Evolutionary conservation across 192 early-diverging fungal genomes (phyloP).

Genomic region (Pilobolus umbonatus): DNA sequence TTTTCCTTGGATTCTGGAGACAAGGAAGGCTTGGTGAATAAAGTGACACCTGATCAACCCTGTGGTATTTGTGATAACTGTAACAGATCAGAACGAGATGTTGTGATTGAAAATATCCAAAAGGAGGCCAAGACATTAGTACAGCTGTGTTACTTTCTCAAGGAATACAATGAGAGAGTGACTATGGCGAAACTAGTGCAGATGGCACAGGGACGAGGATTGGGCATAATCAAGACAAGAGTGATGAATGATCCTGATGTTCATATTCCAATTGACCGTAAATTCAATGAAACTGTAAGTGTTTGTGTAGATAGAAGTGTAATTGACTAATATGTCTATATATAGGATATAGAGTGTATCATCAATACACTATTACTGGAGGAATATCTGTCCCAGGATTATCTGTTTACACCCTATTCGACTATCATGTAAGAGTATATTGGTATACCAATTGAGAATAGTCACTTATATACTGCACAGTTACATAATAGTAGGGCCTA

Average conservation of each 20-base stretch:
- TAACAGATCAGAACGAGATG: slow-evolving; percentile 32
- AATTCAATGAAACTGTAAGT: slow-evolving; percentile 1
- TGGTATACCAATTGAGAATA: too few relatives aligned
- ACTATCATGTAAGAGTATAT: slow-evolving; percentile 61
- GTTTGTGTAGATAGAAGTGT: background rate
- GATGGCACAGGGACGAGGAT: slow-evolving; percentile 37
- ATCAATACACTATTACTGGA: slow-evolving; percentile 46
- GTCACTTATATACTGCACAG: too few relatives aligned
- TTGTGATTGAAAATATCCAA: slow-evolving; percentile 46
- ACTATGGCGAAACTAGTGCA: slow-evolving; percentile 49
- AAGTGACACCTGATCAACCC: slow-evolving; percentile 17
- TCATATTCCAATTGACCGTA: slow-evolving; percentile 1
- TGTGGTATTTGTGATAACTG: slow-evolving; percentile 49
- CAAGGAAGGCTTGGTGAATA: slow-evolving; percentile 18
- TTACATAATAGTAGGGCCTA: too few relatives aligned
- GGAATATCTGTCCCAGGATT: slow-evolving; percentile 54
- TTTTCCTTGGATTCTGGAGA: slow-evolving; percentile 35
- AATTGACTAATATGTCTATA: slow-evolving; percentile 16
- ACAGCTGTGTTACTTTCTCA: slow-evolving; percentile 22
- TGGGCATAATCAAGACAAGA: slow-evolving; percentile 13
- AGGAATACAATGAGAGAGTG: slow-evolving; percentile 36
- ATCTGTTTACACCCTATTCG: slow-evolving; percentile 55
- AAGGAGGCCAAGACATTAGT: slow-evolving; percentile 32
- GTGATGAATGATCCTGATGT: background rate
- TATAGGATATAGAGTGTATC: slow-evolving; percentile 50